Percentiles rank a stretch among this genome's conserved stretches.
These are phyloP conservation scores for Mucor plumbeus DNA, from an alignment of 371 early-diverging fungal genomes.

Conservation along the genomic window DNA sequence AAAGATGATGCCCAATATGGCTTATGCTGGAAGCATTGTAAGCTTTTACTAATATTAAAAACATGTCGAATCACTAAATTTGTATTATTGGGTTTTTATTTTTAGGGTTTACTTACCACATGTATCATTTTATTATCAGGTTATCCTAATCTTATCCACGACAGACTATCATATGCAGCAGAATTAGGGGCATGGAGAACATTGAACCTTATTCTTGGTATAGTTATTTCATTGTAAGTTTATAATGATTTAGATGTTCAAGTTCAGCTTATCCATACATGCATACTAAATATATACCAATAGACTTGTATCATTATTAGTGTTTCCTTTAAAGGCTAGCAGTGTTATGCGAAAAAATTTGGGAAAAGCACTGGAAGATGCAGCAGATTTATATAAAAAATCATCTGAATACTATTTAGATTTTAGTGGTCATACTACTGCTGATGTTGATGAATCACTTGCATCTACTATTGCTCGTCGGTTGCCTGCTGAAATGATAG, in stretches of 20 bases:
- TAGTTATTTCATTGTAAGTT: constrained; percentile 45
- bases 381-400: constrained; percentile 41
- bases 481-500: neutral
- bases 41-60: neutral
- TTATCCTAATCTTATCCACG: constrained; percentile 37
- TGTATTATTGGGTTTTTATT: constrained; percentile 26
- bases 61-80: constrained; percentile 26
- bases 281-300: neutral
- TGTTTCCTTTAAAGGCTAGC: constrained; percentile 43
- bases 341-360: constrained; percentile 42
- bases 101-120: neutral
- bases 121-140: constrained; percentile 40
- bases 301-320: constrained; percentile 33
- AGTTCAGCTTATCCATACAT: neutral
- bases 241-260: neutral
- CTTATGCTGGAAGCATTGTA: constrained; percentile 48
- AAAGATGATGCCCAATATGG: constrained; percentile 36
- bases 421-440: constrained; percentile 17
- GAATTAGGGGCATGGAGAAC: constrained; percentile 42
- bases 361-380: constrained; percentile 39
- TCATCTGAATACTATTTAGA: constrained; percentile 39
- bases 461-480: neutral
- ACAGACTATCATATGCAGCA: constrained; percentile 31
- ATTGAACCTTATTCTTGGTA: constrained; percentile 39
- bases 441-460: constrained; percentile 11